phyloP scores from a whole-genome alignment of 345 rosid species.

The Eucalyptus marginata region DNA sequence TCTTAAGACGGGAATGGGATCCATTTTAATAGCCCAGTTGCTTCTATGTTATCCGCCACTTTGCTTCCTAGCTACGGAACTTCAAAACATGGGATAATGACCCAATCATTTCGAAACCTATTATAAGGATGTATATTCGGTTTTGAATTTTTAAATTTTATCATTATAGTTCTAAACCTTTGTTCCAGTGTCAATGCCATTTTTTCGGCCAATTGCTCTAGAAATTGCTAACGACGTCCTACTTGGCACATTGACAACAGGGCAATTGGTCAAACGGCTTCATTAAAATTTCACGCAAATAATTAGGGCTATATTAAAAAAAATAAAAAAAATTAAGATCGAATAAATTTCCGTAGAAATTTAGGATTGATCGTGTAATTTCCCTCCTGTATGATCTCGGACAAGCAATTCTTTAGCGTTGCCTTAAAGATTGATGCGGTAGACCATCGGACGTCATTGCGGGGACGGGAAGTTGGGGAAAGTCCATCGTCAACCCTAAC shows the following conservation, averaged over 20 bases:
- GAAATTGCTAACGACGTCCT: rapidly evolving
- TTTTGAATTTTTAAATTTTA: too few species aligned
- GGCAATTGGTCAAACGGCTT: rapidly evolving
- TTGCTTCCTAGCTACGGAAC: neutral
- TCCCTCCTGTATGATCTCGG: too few species aligned
- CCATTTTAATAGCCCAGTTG: neutral
- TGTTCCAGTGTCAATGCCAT: too few species aligned
- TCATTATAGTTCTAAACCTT: too few species aligned
- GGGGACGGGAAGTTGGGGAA: neutral
- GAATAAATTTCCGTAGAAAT: rapidly evolving
- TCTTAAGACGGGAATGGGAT: neutral
- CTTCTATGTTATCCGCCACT: neutral
- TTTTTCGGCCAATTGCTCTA: neutral
- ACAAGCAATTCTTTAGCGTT: neutral
- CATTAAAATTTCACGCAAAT: rapidly evolving
- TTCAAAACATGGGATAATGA: neutral
- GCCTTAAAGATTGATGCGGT: neutral
- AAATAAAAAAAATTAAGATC: too few species aligned
- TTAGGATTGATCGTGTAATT: neutral
- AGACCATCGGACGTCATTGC: neutral
- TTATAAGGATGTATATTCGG: rapidly evolving
- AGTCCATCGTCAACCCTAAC: neutral
- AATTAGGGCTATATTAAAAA: rapidly evolving
- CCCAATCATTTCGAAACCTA: rapidly evolving
- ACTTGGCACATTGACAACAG: too few species aligned